Evolutionary conservation across 2,329 filamentous ascomycete species (phyloP).

Genomic region (Aspergillus arachidicola): DNA sequence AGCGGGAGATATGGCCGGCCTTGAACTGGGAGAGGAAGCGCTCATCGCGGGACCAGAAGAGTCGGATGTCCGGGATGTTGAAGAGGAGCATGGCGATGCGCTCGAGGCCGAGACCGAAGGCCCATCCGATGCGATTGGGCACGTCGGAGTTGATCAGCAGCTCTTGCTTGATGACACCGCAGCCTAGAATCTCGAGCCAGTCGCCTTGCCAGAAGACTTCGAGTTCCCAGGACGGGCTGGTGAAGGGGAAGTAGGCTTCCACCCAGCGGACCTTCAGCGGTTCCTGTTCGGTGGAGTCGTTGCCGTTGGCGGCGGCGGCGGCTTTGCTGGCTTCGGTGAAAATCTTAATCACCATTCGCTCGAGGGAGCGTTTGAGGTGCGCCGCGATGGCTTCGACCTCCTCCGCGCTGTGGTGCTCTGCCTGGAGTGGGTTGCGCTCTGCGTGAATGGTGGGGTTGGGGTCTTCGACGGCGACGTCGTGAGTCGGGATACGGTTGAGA

Average conservation of each 20-base stretch:
- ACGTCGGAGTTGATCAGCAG: conserved; percentile 77
- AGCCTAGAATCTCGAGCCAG: conserved; percentile 96
- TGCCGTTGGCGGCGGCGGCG: conserved; percentile 58
- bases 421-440: conserved; percentile 81
- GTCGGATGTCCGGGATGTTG: conserved; percentile 90
- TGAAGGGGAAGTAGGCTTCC: conserved; percentile 97
- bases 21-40: conserved; percentile 86
- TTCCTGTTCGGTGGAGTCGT: conserved; percentile 56
- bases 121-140: conserved; percentile 81
- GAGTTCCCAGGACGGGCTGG: conserved; percentile 91
- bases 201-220: conserved; percentile 93
- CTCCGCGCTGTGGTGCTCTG: conserved; percentile 66
- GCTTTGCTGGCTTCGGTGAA: conserved; percentile 77
- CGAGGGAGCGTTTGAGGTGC: conserved; percentile 86
- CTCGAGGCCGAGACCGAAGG: conserved; percentile 91
- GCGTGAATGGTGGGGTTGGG: conserved; percentile 76
- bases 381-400: conserved; percentile 81
- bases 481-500: conserved; percentile 69
- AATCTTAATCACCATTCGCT: conserved; percentile 86
- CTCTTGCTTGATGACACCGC: conserved; percentile 82
- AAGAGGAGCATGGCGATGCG: conserved; percentile 97
- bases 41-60: conserved; percentile 89
- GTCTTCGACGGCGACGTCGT: conserved; percentile 79
- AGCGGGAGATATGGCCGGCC: conserved; percentile 60
- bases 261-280: conserved; percentile 89